These are phyloP conservation scores for Tetraselmis striata DNA, from an alignment of 139 green algal genomes.

Conservation along the genomic window DNA sequence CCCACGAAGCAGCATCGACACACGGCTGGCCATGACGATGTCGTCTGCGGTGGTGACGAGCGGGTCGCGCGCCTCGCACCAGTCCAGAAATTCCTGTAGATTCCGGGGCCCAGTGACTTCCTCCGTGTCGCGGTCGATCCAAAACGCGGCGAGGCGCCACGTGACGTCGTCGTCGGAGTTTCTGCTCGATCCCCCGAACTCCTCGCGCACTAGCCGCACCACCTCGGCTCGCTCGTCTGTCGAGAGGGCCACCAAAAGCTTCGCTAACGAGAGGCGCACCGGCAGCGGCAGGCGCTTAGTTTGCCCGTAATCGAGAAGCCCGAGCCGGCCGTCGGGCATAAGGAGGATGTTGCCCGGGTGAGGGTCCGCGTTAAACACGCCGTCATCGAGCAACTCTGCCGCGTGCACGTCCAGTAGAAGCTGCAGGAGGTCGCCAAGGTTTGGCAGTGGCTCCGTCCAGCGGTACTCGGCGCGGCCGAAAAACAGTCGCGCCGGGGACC, in stretches of 20 bases:
- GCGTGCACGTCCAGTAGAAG: conserved; percentile 19
- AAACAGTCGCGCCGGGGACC: neutral
- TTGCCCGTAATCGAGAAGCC: conserved; percentile 35
- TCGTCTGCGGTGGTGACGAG: neutral
- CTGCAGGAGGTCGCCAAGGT: conserved; percentile 6
- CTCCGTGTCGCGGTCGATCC: neutral
- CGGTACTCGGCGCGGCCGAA: neutral
- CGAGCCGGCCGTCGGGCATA: conserved; percentile 28
- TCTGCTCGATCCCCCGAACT: conserved; percentile 1
- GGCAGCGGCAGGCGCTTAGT: conserved; percentile 6
- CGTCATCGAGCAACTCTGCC: conserved; percentile 22
- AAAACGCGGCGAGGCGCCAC: conserved; percentile 2
- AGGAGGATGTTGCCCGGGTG: conserved; percentile 32
- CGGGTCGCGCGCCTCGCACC: neutral
- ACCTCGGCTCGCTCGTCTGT: neutral
- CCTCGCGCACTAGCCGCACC: neutral
- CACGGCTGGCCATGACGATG: neutral
- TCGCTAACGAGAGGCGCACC: neutral
- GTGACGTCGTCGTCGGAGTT: conserved; percentile 7
- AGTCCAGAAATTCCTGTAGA: conserved; percentile 8
- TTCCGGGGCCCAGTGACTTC: conserved; percentile 3
- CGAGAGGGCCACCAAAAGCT: neutral
- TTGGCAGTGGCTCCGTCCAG: neutral
- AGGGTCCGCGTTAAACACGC: conserved; percentile 18
- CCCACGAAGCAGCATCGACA: neutral